Evolutionary conservation across 1,139 yeast genomes (phyloP).

Genomic region (Lodderomyces parapsilosis): DNA sequence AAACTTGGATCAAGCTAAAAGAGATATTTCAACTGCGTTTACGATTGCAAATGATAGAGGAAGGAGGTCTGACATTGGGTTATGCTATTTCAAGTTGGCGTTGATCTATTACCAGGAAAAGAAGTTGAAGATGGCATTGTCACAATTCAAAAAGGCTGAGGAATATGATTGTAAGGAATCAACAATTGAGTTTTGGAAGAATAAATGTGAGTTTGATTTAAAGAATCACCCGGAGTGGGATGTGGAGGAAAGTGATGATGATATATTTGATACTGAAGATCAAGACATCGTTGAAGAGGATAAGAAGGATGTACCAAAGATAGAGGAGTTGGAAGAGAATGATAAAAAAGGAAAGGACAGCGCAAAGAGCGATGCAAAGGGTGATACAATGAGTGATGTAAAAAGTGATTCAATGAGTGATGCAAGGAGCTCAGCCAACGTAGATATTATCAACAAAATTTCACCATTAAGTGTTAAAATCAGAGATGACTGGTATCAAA

Average conservation of each 20-base stretch:
- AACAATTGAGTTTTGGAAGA: slow-evolving; percentile 51
- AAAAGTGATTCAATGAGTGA: too few species aligned
- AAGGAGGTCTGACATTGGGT: slow-evolving; percentile 51
- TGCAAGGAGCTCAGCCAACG: slow-evolving; percentile 22
- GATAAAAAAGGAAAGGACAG: not conserved
- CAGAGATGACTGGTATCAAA: slow-evolving; percentile 82
- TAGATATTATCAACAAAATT: slow-evolving; percentile 35
- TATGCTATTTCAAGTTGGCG: slow-evolving; percentile 61
- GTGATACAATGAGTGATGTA: not conserved
- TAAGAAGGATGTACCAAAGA: slow-evolving; percentile 5
- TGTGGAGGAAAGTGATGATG: slow-evolving; percentile 15
- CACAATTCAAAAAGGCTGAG: slow-evolving; percentile 49
- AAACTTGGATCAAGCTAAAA: slow-evolving; percentile 48
- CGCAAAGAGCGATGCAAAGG: slow-evolving; percentile 3
- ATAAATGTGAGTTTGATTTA: slow-evolving; percentile 40
- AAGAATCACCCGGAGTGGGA: slow-evolving; percentile 22
- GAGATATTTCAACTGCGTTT: slow-evolving; percentile 56
- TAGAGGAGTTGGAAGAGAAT: slow-evolving; percentile 6
- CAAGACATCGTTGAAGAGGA: slow-evolving; percentile 9
- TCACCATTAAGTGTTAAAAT: slow-evolving; percentile 47
- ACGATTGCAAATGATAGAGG: slow-evolving; percentile 52
- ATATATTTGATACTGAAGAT: slow-evolving; percentile 5
- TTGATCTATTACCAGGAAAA: slow-evolving; percentile 49
- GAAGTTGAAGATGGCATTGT: slow-evolving; percentile 45
- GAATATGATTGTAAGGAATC: slow-evolving; percentile 46